Evolutionary conservation across 495 filamentous ascomycete species (phyloP), one percentile per base, ranked within the genome.

Genomic region (Lentithecium fluviatile): DNA sequence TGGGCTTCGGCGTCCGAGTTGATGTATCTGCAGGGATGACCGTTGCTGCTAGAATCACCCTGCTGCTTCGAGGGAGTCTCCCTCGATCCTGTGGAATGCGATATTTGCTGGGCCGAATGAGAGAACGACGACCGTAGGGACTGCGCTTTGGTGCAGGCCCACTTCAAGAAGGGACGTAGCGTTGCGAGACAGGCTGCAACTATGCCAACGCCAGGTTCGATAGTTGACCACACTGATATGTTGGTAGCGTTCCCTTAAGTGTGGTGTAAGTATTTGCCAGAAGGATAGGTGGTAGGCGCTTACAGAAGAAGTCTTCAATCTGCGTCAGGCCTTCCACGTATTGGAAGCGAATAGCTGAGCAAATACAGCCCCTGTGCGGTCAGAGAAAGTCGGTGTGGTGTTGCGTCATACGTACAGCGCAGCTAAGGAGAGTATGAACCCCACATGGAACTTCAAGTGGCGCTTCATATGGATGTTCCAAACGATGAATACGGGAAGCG

Each of bases 271-370:
- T 23, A 5, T 0, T 17, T 4, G 8, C 0, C 10, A 7, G 11
- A 26, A 11, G 19, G 7, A 36, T 25, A 49, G 7, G n/a, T 34
- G 2, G 32, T 26, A 45, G 2, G 29, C 6, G 38, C 64, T 47
- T 60, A 62, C 66, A 69, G 66, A 71, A 75, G 61, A 73, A 73
- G 36, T 73, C 65, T 6, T 65, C 45, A n/a, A 58, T 49, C n/a
- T 59, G 36, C 1, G 61, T 58, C 23, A 73, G 53, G 32, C 64
- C 66, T 19, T 68, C 57, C 36, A 72, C 60, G 38, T 65, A 72
- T 6, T 25, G 34, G 34, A 75, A 68, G 37, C 71, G 65, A 7
- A 72, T 49, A 6, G 73, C 40, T 17, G 72, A 69, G 54, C 63
- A 63, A 38, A 73, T 65, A 52, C 65, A 59, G 26, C 72, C 72